phyloP scores from a whole-genome alignment of 345 rosid species.

The Psidium guajava region DNA sequence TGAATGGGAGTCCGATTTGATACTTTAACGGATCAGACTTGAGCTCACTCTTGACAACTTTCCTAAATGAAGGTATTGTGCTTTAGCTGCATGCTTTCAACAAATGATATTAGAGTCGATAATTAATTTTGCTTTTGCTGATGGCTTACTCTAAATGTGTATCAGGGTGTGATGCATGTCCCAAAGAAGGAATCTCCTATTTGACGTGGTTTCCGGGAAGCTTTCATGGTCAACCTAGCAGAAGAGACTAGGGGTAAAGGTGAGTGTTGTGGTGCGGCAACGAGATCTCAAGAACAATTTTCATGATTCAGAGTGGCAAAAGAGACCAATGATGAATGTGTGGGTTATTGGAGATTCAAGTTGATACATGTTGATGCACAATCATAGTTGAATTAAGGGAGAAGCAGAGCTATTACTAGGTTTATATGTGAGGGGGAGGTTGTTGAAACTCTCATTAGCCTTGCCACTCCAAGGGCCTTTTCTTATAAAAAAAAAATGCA shows the following conservation, averaged over 20 bases:
- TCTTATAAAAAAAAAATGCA: no score
- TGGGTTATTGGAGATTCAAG: background rate
- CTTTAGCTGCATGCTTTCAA: background rate
- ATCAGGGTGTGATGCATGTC: background rate
- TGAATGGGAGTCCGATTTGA: fast-evolving
- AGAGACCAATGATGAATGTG: fast-evolving
- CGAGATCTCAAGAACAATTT: no score
- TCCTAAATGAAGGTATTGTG: fast-evolving
- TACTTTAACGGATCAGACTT: fast-evolving
- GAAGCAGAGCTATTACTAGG: background rate
- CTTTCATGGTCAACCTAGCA: background rate
- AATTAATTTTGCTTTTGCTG: no score
- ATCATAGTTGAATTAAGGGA: background rate
- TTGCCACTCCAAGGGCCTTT: no score
- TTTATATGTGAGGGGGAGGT: background rate
- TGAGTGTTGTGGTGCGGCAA: background rate
- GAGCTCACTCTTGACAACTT: background rate
- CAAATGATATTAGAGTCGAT: background rate
- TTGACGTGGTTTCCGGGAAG: fast-evolving
- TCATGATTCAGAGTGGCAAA: no score
- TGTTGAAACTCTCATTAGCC: background rate
- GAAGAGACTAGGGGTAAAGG: background rate
- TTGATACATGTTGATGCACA: background rate
- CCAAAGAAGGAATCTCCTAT: background rate
- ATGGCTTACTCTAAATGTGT: no score